Base-by-base conservation (phyloP, 2,329 filamentous ascomycete species). In the Microsporum audouinii region DNA sequence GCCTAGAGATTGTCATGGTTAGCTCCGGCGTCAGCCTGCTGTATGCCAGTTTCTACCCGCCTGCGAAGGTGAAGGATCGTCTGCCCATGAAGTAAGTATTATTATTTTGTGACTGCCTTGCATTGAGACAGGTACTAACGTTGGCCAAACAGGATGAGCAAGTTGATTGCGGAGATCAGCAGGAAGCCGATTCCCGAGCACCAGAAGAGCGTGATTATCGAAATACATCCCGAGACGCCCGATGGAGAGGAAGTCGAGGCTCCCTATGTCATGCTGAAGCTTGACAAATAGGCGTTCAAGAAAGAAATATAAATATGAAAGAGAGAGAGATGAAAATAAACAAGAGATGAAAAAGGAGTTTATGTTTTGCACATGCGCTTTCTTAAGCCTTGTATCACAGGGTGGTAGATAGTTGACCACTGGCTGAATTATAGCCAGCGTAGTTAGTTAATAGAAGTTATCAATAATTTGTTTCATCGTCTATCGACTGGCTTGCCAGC, bases 21-120 rank as follows among this genome's bases (percentile, higher is more conserved):
- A 96, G 90, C 79, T 96, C 91, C n/a, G 94, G 92, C 1, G 92
- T 97, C 65, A 96, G 91, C 75, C 78, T 99, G 70, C 79, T 99
- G 53, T 99, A 96, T 70, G 92, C 94, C 17, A 88, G 86, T 69
- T 99, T 99, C 83, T 96, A 95, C 77, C 86, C 88, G 2, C 81
- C 86, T 0, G 88, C 88, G 60, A 87, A 87, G 81, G 79, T 91
- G 62, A 91, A 91, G 82, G 91, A 96, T 65, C 84, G 91, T 65
- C 80, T 90, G 70, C 78, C 77, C 12, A 80, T 96, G 76, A 80
- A 79, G 84, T 86, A 79, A 78, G 82, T 82, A 1, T 43, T 14
- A 57, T 45, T 29, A 47, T 34, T 34, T 39, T 36, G 33, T 17
- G 12, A 33, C 58, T 23, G 47, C 23, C 17, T 55, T 34, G 31